Evolutionary conservation across 257 asterid species (phyloP).

Genomic region (Solanum tarijense): DNA sequence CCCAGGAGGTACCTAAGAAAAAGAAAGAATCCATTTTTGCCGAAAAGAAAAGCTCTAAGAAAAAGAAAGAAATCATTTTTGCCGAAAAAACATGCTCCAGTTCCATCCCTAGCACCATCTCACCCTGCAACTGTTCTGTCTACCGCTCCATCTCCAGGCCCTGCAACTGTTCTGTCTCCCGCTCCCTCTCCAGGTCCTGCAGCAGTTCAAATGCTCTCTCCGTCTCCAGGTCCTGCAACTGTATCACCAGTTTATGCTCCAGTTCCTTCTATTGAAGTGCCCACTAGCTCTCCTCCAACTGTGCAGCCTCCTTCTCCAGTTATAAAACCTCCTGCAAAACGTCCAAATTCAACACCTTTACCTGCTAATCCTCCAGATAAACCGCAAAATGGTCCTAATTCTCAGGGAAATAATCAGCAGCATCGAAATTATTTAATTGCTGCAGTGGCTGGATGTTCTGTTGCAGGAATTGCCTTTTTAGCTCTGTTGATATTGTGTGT

Average conservation of each 20-base stretch:
- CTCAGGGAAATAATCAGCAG: conserved; percentile 4
- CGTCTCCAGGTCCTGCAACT: conserved; percentile 16
- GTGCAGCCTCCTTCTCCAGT: conserved; percentile 16
- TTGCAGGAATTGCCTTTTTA: conserved; percentile 37
- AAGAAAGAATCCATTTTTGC: background rate
- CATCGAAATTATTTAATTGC: conserved; percentile 17
- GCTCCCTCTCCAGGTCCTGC: conserved; percentile 1
- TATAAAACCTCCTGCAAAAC: conserved; percentile 7
- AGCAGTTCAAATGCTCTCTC: background rate
- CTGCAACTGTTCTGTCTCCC: background rate
- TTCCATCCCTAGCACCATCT: background rate
- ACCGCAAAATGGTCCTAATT: conserved; percentile 5
- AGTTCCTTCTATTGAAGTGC: conserved; percentile 5
- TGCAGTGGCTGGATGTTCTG: conserved; percentile 25
- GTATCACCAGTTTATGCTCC: conserved; percentile 12
- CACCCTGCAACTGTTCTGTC: background rate
- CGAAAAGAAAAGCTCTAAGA: conserved; percentile 16
- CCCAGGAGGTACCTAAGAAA: conserved; percentile 62
- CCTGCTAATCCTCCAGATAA: conserved; percentile 3
- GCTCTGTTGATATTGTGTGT: conserved; percentile 33
- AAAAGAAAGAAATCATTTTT: background rate
- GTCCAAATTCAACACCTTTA: conserved; percentile 3
- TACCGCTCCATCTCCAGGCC: background rate
- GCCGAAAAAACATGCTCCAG: background rate
- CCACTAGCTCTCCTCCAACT: conserved; percentile 15